These are phyloP conservation scores for Euryodendron excelsum DNA, from an alignment of 148 eudicot species.

Conservation along the genomic window DNA sequence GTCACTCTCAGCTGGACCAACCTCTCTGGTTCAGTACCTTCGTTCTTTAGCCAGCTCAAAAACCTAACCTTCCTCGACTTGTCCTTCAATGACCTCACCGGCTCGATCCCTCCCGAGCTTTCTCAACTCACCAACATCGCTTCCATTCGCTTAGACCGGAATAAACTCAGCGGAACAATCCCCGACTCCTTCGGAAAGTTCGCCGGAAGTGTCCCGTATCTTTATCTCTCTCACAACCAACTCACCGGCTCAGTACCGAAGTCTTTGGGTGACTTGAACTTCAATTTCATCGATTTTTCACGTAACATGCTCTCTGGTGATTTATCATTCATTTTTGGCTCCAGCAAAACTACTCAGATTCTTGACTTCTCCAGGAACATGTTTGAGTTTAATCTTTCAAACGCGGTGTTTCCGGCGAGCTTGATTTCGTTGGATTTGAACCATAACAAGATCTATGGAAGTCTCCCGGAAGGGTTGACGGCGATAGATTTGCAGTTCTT, in stretches of 20 bases:
- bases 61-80: slow-evolving; percentile 28
- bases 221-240: slow-evolving; percentile 34
- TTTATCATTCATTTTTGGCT: slow-evolving; percentile 47
- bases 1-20: slow-evolving; percentile 31
- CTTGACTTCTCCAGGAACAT: slow-evolving; percentile 33
- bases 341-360: slow-evolving; percentile 20
- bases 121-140: slow-evolving; percentile 22
- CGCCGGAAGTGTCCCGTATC: neutral
- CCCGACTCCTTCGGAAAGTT: slow-evolving; percentile 36
- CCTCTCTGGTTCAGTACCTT: slow-evolving; percentile 48
- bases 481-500: slow-evolving; percentile 12
- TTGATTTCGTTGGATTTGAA: slow-evolving; percentile 37
- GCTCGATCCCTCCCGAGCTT: slow-evolving; percentile 42
- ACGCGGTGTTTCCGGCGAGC: slow-evolving; percentile 22
- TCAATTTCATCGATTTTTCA: slow-evolving; percentile 22
- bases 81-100: slow-evolving; percentile 32
- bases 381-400: slow-evolving; percentile 38
- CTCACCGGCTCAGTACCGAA: slow-evolving; percentile 39
- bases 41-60: slow-evolving; percentile 32
- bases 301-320: slow-evolving; percentile 41
- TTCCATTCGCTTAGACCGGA: slow-evolving; percentile 29
- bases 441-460: slow-evolving; percentile 45
- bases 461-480: slow-evolving; percentile 33
- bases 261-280: slow-evolving; percentile 34
- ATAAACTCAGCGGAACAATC: slow-evolving; percentile 44